A percentile compares a stretch with the other conserved stretches of the same genome.
Conservation (phyloP, 805 yeast genomes). For the Lachancea meyersii region DNA sequence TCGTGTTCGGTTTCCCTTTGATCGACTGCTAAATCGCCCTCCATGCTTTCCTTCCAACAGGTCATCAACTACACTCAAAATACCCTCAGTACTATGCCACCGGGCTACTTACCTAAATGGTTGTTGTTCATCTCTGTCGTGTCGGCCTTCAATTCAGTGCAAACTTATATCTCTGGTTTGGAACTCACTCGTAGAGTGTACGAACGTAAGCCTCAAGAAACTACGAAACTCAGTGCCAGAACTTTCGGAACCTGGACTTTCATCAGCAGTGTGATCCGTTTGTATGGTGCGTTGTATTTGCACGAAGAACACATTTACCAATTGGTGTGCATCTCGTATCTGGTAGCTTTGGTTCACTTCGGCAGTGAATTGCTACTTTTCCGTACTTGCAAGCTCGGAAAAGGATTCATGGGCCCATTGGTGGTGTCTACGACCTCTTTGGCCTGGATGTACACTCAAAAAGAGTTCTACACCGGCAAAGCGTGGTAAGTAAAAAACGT, state of each 20-base stretch:
- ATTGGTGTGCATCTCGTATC: conserved; percentile 71
- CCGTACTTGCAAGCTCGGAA: conserved; percentile 76
- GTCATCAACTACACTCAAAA: conserved; percentile 30
- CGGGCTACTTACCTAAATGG: conserved; percentile 72
- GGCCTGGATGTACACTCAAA: conserved; percentile 74
- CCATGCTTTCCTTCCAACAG: conserved; percentile 31
- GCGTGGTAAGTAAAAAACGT: conserved; percentile 8
- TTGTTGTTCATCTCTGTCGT: conserved; percentile 75
- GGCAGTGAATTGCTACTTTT: conserved; percentile 73
- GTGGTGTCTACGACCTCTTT: conserved; percentile 70
- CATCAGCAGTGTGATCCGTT: conserved; percentile 74
- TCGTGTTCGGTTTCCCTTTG: too few relatives aligned
- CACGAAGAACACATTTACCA: conserved; percentile 66
- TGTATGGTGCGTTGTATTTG: conserved; percentile 78
- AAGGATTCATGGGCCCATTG: conserved; percentile 85
- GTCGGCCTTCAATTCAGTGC: conserved; percentile 85
- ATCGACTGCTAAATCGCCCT: too few relatives aligned
- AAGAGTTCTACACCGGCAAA: conserved; percentile 50
- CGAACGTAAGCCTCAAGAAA: conserved; percentile 53
- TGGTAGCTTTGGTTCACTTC: conserved; percentile 81
- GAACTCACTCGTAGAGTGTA: conserved; percentile 76
- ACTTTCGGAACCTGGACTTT: conserved; percentile 99
- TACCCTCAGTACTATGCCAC: conserved; percentile 28
- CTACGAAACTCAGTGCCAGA: conserved; percentile 73
- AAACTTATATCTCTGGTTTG: conserved; percentile 72